Conservation (phyloP, 2,329 filamentous ascomycete species). For the Eutypella sp. region DNA sequence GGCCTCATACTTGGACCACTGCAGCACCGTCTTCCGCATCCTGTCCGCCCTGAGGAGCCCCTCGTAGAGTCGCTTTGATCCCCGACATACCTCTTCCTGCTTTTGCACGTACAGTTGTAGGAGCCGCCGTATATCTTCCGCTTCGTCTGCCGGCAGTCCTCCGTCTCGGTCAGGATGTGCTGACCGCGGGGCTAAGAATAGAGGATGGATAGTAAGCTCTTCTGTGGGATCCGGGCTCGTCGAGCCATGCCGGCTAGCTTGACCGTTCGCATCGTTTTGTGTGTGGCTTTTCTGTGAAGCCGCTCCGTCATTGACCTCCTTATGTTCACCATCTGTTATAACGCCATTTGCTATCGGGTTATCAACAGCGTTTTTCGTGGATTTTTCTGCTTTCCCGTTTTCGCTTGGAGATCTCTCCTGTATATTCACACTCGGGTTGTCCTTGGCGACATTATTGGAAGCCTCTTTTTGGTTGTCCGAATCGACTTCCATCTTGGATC, state of each 20-base stretch:
- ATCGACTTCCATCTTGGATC: conserved; percentile 15
- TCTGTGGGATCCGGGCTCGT: conserved; percentile 39
- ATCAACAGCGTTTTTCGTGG: background rate
- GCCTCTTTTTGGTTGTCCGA: conserved; percentile 5
- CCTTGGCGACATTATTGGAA: background rate
- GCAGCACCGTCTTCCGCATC: conserved; percentile 64
- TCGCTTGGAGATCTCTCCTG: background rate
- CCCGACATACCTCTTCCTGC: conserved; percentile 76
- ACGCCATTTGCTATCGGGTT: background rate
- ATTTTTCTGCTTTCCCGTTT: background rate
- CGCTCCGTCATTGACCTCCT: conserved; percentile 4
- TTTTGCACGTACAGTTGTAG: conserved; percentile 77
- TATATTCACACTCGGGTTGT: background rate
- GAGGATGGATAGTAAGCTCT: conserved; percentile 63
- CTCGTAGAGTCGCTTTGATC: conserved; percentile 61
- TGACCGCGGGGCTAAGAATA: conserved; percentile 62
- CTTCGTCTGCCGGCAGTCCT: conserved; percentile 67
- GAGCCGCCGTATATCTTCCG: conserved; percentile 70
- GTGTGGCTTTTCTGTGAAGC: conserved; percentile 8
- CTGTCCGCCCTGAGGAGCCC: conserved; percentile 70
- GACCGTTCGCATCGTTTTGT: conserved; percentile 11
- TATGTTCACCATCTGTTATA: background rate
- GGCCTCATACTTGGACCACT: conserved; percentile 74
- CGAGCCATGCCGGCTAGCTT: conserved; percentile 18
- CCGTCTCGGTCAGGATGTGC: conserved; percentile 64